These are phyloP conservation scores for Talaromyces verruculosus DNA, from an alignment of 2,329 filamentous ascomycete species.

Conservation along the genomic window DNA sequence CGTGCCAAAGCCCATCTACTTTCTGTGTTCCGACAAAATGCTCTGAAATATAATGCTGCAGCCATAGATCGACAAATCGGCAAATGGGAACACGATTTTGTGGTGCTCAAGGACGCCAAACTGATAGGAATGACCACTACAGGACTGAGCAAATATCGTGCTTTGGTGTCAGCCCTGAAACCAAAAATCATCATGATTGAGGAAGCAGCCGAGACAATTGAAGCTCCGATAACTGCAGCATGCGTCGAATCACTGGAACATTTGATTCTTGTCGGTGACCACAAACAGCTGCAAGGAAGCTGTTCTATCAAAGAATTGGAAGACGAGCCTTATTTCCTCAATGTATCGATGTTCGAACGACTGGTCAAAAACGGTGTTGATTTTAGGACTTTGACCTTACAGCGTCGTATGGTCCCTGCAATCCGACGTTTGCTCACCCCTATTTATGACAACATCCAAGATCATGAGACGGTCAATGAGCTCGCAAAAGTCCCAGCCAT, in stretches of 20 bases:
- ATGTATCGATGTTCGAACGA: conserved; percentile 77
- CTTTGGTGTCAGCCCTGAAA: conserved; percentile 63
- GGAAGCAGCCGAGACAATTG: conserved; percentile 73
- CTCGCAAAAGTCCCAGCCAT: conserved; percentile 61
- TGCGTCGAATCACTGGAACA: conserved; percentile 64
- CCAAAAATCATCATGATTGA: conserved; percentile 73
- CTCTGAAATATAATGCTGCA: conserved; percentile 52
- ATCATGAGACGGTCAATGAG: conserved; percentile 58
- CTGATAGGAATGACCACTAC: conserved; percentile 74
- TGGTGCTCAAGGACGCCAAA: conserved; percentile 60
- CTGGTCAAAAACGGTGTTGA: conserved; percentile 66
- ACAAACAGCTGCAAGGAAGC: conserved; percentile 71
- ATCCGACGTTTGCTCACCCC: conserved; percentile 61
- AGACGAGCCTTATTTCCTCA: conserved; percentile 62
- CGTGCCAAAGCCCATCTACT: conserved; percentile 53
- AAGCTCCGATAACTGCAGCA: conserved; percentile 57
- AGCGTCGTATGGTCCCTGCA: conserved; percentile 72
- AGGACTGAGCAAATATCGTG: conserved; percentile 76
- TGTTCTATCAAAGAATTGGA: conserved; percentile 63
- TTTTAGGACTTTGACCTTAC: conserved; percentile 64
- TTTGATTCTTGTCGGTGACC: conserved; percentile 72
- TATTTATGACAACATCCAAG: conserved; percentile 60
- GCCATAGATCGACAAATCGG: conserved; percentile 57
- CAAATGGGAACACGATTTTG: conserved; percentile 59
- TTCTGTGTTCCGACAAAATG: conserved; percentile 50